Percentiles rank a stretch among this genome's conserved stretches.
Evolutionary conservation across 768 basidiomycete genomes (phyloP).

Genomic region (Crucibulum laeve): DNA sequence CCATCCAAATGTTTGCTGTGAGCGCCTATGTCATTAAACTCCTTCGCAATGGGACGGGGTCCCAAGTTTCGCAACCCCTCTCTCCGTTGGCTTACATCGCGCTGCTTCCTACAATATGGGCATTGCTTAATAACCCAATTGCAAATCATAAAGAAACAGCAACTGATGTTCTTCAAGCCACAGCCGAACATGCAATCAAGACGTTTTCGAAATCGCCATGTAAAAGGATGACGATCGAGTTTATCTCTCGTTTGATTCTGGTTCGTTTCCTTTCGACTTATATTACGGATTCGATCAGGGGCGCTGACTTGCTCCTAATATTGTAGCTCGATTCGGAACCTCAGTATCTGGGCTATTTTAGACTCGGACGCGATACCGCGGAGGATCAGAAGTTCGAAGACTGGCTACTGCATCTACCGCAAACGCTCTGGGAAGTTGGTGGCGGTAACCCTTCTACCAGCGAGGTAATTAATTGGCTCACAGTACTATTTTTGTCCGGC

Average conservation of each 20-base stretch:
- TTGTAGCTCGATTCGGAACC: constrained; percentile 56
- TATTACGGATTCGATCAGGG: not conserved
- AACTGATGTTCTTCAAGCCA: constrained; percentile 43
- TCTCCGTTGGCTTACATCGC: constrained; percentile 55
- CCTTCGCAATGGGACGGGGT: constrained; percentile 45
- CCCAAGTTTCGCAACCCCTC: constrained; percentile 48
- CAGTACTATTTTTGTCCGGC: not conserved
- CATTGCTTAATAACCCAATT: constrained; percentile 49
- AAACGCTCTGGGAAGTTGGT: constrained; percentile 82
- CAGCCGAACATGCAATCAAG: constrained; percentile 63
- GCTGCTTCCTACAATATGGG: constrained; percentile 78
- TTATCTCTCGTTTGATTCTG: constrained; percentile 65
- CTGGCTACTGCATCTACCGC: constrained; percentile 79
- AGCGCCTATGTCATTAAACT: constrained; percentile 57
- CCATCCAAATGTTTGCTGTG: constrained; percentile 26
- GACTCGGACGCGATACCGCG: constrained; percentile 21
- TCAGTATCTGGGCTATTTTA: constrained; percentile 48
- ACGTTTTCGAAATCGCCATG: constrained; percentile 54
- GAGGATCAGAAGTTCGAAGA: constrained; percentile 36
- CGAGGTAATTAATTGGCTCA: constrained; percentile 44
- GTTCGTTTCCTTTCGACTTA: constrained; percentile 35
- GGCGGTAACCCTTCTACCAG: constrained; percentile 48
- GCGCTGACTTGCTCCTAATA: not conserved
- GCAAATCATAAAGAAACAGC: not conserved
- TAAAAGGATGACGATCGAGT: constrained; percentile 69